Evolutionary conservation across 2,329 filamentous ascomycete species (phyloP).

Genomic region (Cladobotryum protrusum): DNA sequence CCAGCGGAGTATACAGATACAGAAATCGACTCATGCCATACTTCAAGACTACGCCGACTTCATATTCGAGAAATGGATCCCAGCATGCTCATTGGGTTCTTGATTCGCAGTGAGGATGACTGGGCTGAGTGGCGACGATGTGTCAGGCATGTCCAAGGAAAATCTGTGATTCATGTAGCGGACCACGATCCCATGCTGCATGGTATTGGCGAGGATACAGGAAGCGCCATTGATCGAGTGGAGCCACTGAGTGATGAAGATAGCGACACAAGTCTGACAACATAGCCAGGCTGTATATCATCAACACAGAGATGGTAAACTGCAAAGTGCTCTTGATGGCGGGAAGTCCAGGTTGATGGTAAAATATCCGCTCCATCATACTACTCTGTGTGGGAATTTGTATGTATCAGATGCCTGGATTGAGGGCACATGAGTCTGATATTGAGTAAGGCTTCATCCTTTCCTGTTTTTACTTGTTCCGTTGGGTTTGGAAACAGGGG

Average conservation of each 20-base stretch:
- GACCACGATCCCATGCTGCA: constrained; percentile 57
- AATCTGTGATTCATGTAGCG: constrained; percentile 79
- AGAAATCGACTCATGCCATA: constrained; percentile 81
- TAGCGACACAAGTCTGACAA: constrained; percentile 33
- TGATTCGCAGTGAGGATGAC: constrained; percentile 76
- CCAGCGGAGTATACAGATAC: constrained; percentile 56
- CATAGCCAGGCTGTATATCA: constrained; percentile 9
- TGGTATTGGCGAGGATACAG: constrained; percentile 51
- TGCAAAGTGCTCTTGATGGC: not conserved
- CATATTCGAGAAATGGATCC: constrained; percentile 93
- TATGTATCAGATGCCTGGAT: not conserved
- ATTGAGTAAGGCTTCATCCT: constrained; percentile 4
- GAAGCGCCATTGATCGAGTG: constrained; percentile 80
- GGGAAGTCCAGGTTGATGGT: too few species aligned
- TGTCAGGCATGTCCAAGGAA: constrained; percentile 71
- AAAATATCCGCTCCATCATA: not conserved
- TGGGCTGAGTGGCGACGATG: constrained; percentile 76
- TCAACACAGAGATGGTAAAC: not conserved
- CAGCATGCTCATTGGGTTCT: constrained; percentile 92
- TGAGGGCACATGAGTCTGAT: too few species aligned
- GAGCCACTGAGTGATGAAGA: constrained; percentile 70
- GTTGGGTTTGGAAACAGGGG: constrained; percentile 29
- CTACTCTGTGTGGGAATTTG: not conserved
- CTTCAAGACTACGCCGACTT: constrained; percentile 72
- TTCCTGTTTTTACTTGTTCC: constrained; percentile 32